A percentile compares a stretch with the other conserved stretches of the same genome.
phyloP scores from a whole-genome alignment of 2,329 filamentous ascomycete genomes.

The Alternaria tenuissima region DNA sequence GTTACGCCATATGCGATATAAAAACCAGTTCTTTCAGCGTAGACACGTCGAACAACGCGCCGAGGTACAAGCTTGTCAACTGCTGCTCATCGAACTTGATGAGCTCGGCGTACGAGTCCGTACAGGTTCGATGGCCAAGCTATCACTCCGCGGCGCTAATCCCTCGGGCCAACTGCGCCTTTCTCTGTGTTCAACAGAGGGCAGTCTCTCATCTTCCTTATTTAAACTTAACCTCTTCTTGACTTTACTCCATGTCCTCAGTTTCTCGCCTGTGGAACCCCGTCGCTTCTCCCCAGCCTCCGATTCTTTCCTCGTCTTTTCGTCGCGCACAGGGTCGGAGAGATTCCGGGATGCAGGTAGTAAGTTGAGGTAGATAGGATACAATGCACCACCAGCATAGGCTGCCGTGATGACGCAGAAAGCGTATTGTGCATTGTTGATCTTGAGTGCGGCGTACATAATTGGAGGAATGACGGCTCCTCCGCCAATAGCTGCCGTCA shows the following conservation, averaged over 20 bases:
- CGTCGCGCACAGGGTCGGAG: slow-evolving; percentile 58
- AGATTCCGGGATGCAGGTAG: slow-evolving; percentile 58
- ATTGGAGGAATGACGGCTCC: slow-evolving; percentile 66
- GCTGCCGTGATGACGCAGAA: slow-evolving; percentile 63
- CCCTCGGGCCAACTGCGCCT: slow-evolving; percentile 43
- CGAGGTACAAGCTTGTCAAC: slow-evolving; percentile 3
- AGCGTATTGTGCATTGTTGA: slow-evolving; percentile 56
- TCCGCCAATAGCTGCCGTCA: slow-evolving; percentile 64
- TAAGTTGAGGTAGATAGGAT: slow-evolving; percentile 63
- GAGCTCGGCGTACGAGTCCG: slow-evolving; percentile 17
- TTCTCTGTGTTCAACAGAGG: slow-evolving; percentile 44
- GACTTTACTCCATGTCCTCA: slow-evolving; percentile 33
- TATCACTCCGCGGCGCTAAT: slow-evolving; percentile 24
- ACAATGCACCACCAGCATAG: slow-evolving; percentile 60
- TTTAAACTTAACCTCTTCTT: slow-evolving; percentile 32
- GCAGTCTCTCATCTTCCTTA: slow-evolving; percentile 32
- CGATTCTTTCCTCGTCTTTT: slow-evolving; percentile 37
- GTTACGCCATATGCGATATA: slow-evolving; percentile 5
- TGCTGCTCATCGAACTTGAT: slow-evolving; percentile 9
- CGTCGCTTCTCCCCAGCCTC: slow-evolving; percentile 34
- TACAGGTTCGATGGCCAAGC: slow-evolving; percentile 25
- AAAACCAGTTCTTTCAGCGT: background rate
- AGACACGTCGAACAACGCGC: background rate
- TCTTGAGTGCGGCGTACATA: slow-evolving; percentile 56
- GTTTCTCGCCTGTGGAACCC: slow-evolving; percentile 27